These are phyloP conservation scores for Pyracantha coccinea DNA, from an alignment of 331 rosid species.

Conservation along the genomic window DNA sequence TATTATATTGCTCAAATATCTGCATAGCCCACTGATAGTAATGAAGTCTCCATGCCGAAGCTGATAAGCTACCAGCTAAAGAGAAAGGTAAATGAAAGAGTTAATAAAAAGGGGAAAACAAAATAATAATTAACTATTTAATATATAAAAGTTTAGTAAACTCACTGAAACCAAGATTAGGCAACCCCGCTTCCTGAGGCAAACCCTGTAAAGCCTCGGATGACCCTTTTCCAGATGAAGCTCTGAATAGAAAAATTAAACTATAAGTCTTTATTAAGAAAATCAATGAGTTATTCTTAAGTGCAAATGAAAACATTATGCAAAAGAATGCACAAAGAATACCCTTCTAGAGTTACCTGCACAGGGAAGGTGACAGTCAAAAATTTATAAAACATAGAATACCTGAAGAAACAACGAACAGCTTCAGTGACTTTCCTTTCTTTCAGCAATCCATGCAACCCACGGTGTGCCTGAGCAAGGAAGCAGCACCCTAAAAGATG, in stretches of 20 bases:
- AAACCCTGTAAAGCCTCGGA: constrained; percentile 77
- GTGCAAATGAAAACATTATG: background rate
- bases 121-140: constrained; percentile 1
- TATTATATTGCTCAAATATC: constrained; percentile 73
- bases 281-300: background rate
- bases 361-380: background rate
- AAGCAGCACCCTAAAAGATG: constrained; percentile 92
- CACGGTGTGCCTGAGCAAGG: constrained; percentile 75
- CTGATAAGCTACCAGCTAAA: constrained; percentile 43
- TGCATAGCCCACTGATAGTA: constrained; percentile 96
- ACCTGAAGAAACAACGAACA: constrained; percentile 89
- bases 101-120: constrained; percentile 1
- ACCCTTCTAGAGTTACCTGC: background rate
- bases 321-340: background rate
- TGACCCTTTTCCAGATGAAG: constrained; percentile 75
- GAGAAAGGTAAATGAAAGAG: background rate
- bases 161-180: constrained; percentile 62
- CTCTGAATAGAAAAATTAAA: constrained; percentile 42
- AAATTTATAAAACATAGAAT: background rate
- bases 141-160: constrained; percentile 10
- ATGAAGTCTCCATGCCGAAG: constrained; percentile 66
- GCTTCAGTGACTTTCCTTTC: constrained; percentile 79
- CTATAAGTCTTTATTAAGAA: background rate
- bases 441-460: constrained; percentile 55
- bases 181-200: constrained; percentile 48